phyloP scores from a whole-genome alignment of 1,284 basidiomycete genomes.

The Abortiporus biennis region DNA sequence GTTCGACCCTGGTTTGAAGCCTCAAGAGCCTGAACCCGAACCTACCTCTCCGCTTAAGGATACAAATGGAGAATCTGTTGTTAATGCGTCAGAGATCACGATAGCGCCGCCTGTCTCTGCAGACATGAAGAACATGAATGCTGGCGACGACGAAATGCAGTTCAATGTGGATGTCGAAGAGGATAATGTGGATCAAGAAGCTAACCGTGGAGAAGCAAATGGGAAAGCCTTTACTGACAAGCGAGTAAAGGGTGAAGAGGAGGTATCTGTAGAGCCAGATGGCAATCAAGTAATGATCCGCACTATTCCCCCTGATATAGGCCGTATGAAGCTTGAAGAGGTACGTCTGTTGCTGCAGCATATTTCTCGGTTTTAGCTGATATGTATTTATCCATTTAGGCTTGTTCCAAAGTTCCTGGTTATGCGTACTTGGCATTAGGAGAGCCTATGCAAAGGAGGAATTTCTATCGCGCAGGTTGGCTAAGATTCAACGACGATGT shows the following conservation, averaged over 20 bases:
- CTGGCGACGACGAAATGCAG: slow-evolving; percentile 34
- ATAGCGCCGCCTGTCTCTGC: slow-evolving; percentile 30
- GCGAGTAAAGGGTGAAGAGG: slow-evolving; percentile 56
- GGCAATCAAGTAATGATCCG: slow-evolving; percentile 91
- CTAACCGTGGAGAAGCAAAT: slow-evolving; percentile 48
- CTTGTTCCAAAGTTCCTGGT: slow-evolving; percentile 59
- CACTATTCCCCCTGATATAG: slow-evolving; percentile 88
- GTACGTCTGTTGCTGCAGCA: slow-evolving; percentile 44
- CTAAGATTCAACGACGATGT: slow-evolving; percentile 79
- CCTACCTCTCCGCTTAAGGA: slow-evolving; percentile 44
- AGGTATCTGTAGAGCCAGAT: slow-evolving; percentile 70
- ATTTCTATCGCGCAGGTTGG: slow-evolving; percentile 91
- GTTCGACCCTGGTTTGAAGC: slow-evolving; percentile 69
- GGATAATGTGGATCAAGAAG: slow-evolving; percentile 55
- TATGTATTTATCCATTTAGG: slow-evolving; percentile 32
- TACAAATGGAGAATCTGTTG: slow-evolving; percentile 24
- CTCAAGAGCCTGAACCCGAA: slow-evolving; percentile 41
- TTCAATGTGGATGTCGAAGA: slow-evolving; percentile 67
- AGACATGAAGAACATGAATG: slow-evolving; percentile 9
- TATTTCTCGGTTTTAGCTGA: background rate
- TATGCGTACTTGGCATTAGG: slow-evolving; percentile 82
- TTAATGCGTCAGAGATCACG: slow-evolving; percentile 21
- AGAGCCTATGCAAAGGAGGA: slow-evolving; percentile 85
- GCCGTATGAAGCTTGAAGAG: slow-evolving; percentile 81
- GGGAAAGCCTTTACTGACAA: slow-evolving; percentile 45